Evolutionary conservation across 1,284 basidiomycete genomes (phyloP), one percentile per base, ranked within the genome.

Genomic region (Melampsora americana): DNA sequence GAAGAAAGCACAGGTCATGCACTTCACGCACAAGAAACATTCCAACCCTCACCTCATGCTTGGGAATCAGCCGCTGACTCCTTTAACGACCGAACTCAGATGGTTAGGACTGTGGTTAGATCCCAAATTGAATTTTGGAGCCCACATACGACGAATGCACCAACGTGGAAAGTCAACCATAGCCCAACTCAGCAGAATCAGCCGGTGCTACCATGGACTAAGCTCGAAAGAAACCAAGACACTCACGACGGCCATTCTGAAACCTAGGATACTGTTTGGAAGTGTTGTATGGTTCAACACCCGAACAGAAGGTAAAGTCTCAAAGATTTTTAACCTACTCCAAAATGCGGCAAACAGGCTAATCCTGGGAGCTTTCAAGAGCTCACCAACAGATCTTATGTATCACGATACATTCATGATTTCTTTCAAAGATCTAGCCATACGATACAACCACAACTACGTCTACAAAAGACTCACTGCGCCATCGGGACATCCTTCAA

Each of bases 1-100:
- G 26, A 56, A 69, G 53, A 69, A 69, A 39, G n/a, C 67, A 11
- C 18, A 35, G 12, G 11, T 59, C 4, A 59, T 69, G 67, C 23
- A 16, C 20, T 67, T 67, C 66, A 46, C 66, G 9, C 32, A 26
- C 14, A 44, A 50, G 26, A 50, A 16, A 28, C n/a, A 61, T 14
- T 23, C 20, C 28, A n/a, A 61, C n/a, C 20, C n/a, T 16, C 12
- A 61, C 20, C 26, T 30, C 12, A n/a, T 23, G 12, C 26, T 2
- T 61, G 59, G 59, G 18, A 23, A 61, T 14, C n/a, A n/a, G 23
- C 12, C 3, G 1, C 59, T 61, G 12, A 28, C 26, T 16, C 28
- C 59, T n/a, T n/a, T n/a, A 18, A 30, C 12, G 26, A 61, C 20
- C 28, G 2, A 30, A 23, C 20, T 30, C 14, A 18, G 3, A 61